Conservation (phyloP, 306 rosid genomes). For the Cucurbita ficifolia region DNA sequence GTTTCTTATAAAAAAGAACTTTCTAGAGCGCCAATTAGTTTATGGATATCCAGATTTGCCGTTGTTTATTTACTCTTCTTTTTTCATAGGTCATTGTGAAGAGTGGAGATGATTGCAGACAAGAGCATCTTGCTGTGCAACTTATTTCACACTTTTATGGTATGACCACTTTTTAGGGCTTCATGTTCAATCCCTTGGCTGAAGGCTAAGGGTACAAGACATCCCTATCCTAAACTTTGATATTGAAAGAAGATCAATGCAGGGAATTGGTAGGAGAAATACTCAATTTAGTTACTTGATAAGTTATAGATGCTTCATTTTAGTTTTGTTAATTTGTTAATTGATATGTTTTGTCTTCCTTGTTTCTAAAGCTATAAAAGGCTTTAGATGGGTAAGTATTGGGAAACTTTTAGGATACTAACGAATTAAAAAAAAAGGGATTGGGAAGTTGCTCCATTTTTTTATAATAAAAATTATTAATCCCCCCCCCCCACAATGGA, state of each 20-base stretch:
- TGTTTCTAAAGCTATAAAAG: not conserved
- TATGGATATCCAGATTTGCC: not conserved
- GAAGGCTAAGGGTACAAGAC: not conserved
- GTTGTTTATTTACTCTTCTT: not conserved
- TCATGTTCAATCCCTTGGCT: not conserved
- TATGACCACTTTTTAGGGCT: slow-evolving; percentile 13
- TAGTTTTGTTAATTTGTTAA: not conserved
- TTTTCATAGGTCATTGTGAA: slow-evolving; percentile 67
- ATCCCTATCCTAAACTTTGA: not conserved
- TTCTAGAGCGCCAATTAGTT: not conserved
- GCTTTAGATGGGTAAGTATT: not conserved
- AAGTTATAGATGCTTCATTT: not conserved
- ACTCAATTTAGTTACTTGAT: not conserved
- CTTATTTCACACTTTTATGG: slow-evolving; percentile 97
- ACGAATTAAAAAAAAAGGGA: not conserved
- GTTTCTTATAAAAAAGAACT: not conserved
- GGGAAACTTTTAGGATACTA: not conserved
- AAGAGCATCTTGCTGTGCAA: slow-evolving; percentile 98
- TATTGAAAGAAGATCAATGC: not conserved
- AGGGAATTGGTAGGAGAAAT: not conserved
- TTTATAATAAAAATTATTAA: no score
- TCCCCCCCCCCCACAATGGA: not conserved
- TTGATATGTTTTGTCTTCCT: not conserved
- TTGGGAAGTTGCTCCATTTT: not conserved
- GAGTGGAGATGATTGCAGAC: slow-evolving; percentile 99